Evolutionary conservation across 208 protist species (phyloP).

Genomic region (Leishmania tarentolae): DNA sequence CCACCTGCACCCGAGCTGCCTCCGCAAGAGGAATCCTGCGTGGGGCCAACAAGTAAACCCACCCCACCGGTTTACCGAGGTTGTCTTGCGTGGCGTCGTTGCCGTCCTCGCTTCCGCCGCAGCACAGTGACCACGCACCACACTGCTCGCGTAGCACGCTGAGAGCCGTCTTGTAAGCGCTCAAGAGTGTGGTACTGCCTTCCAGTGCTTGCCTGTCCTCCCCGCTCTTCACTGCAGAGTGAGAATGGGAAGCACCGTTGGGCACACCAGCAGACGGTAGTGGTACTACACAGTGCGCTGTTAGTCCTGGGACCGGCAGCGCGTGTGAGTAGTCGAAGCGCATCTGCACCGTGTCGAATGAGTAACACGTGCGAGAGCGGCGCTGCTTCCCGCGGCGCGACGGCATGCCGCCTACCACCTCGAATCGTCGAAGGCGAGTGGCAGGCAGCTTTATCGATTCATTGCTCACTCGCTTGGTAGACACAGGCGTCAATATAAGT

Average conservation of each 20-base stretch:
- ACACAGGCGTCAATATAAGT: background rate
- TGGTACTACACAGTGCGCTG: conserved; percentile 39
- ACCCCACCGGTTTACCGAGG: conserved; percentile 41
- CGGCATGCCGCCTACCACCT: conserved; percentile 58
- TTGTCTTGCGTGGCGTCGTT: conserved; percentile 42
- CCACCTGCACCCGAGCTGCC: conserved; percentile 33
- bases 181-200: background rate
- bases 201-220: background rate
- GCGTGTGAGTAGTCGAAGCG: conserved; percentile 46
- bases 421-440: conserved; percentile 35
- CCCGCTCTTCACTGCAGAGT: background rate
- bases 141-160: conserved; percentile 6
- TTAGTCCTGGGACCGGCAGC: conserved; percentile 46
- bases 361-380: conserved; percentile 48
- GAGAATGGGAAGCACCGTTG: background rate
- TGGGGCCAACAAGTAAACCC: conserved; percentile 37
- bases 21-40: conserved; percentile 41
- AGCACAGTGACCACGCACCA: conserved; percentile 33
- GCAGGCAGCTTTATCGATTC: background rate
- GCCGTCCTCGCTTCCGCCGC: conserved; percentile 49
- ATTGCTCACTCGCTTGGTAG: background rate
- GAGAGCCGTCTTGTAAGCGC: conserved; percentile 6
- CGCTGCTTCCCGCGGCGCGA: conserved; percentile 39
- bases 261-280: conserved; percentile 12
- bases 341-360: conserved; percentile 36